These are phyloP conservation scores for Blumeria hordei DNA, from an alignment of 2,329 filamentous ascomycete genomes.

Conservation along the genomic window DNA sequence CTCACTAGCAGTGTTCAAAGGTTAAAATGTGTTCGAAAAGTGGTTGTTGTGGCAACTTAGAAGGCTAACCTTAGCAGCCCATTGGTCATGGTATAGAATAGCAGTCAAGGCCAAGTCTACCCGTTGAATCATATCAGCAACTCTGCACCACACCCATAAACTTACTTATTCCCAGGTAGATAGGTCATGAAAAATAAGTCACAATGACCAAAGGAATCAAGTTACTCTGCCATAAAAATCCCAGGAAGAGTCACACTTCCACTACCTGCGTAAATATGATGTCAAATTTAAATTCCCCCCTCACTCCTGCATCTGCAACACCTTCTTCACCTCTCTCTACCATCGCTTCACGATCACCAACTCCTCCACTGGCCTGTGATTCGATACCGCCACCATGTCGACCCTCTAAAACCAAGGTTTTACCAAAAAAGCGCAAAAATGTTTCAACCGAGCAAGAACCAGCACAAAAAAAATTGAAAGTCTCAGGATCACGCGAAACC, in stretches of 20 bases:
- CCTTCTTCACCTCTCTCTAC: slow-evolving; percentile 16
- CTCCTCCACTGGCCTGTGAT: slow-evolving; percentile 9
- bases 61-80: too few relatives aligned
- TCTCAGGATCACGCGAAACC: slow-evolving; percentile 38
- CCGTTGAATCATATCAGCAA: too few relatives aligned
- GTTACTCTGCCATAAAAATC: too few relatives aligned
- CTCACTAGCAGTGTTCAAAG: too few relatives aligned
- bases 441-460: slow-evolving; percentile 20
- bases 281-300: slow-evolving; percentile 5
- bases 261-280: slow-evolving; percentile 2
- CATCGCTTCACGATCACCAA: slow-evolving; percentile 16
- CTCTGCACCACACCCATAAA: too few relatives aligned
- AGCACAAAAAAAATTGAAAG: slow-evolving; percentile 53
- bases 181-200: too few relatives aligned
- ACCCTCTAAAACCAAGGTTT: slow-evolving; percentile 8
- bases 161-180: too few relatives aligned
- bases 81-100: too few relatives aligned
- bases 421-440: slow-evolving; percentile 7
- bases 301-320: slow-evolving; percentile 14
- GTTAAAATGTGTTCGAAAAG: too few relatives aligned
- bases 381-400: slow-evolving; percentile 13
- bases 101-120: too few relatives aligned
- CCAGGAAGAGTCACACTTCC: background rate
- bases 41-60: too few relatives aligned
- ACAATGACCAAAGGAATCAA: too few relatives aligned